phyloP scores from a whole-genome alignment of 192 early-diverging fungal species.

The Funneliformis mosseae region DNA sequence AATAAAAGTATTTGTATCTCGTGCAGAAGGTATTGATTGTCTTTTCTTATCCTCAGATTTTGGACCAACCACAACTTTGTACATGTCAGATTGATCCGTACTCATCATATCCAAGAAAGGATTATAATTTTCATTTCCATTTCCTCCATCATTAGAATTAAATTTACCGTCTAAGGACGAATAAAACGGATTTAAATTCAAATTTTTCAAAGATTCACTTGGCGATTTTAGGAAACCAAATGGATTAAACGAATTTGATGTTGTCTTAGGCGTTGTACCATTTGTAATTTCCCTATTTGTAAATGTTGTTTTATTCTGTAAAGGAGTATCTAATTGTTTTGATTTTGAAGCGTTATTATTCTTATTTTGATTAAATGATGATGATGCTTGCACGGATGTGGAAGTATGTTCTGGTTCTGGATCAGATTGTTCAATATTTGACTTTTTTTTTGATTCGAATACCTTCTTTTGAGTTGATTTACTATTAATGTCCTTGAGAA shows the following conservation, averaged over 20 bases:
- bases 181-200: neutral
- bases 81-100: neutral
- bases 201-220: neutral
- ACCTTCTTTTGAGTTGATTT: neutral
- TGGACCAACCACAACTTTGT: conserved; percentile 3
- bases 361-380: too few species aligned
- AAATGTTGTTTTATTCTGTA: too few species aligned
- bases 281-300: too few species aligned
- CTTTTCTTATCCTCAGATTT: neutral
- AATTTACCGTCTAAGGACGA: neutral
- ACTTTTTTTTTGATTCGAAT: neutral
- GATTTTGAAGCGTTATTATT: too few species aligned
- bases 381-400: neutral
- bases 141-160: too few species aligned
- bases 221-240: neutral
- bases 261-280: neutral
- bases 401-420: neutral
- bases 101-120: neutral
- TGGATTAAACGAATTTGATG: neutral
- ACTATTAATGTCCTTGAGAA: too few species aligned
- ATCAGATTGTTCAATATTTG: neutral
- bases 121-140: neutral
- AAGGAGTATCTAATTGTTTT: too few species aligned
- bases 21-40: neutral
- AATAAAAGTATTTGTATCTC: neutral